phyloP scores from a whole-genome alignment of 345 rosid genomes.

The Rhodomyrtus tomentosa region DNA sequence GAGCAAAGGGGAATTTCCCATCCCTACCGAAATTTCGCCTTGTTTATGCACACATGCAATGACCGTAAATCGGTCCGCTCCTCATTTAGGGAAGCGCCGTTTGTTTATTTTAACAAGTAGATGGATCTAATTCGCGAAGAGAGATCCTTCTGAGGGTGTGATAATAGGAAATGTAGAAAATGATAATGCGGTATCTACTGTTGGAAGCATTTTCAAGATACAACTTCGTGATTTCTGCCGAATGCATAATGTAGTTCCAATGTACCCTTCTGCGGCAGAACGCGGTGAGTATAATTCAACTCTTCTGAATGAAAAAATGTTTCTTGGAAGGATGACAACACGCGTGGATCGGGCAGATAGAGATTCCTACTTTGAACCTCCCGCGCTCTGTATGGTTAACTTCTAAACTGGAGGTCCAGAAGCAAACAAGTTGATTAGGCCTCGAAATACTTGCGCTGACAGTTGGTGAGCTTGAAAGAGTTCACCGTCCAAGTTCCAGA shows the following conservation, averaged over 20 bases:
- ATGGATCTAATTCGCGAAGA: neutral
- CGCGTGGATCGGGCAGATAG: too few relatives aligned
- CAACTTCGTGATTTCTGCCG: neutral
- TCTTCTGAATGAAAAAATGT: neutral
- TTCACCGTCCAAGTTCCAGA: slow-evolving; percentile 97
- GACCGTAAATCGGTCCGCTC: neutral
- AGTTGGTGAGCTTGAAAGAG: slow-evolving; percentile 75
- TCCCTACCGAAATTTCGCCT: neutral
- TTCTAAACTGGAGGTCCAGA: slow-evolving; percentile 78
- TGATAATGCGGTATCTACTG: neutral
- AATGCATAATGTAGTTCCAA: neutral
- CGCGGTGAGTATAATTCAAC: neutral
- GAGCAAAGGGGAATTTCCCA: neutral
- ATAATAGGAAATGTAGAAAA: neutral
- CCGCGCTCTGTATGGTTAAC: too few relatives aligned
- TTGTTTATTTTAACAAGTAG: neutral
- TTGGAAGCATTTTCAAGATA: neutral
- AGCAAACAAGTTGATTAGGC: slow-evolving; percentile 76
- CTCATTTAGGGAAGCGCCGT: neutral
- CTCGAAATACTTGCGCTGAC: slow-evolving; percentile 85
- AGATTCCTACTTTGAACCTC: too few relatives aligned
- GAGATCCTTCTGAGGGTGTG: neutral
- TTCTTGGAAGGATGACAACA: neutral
- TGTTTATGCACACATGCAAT: neutral
- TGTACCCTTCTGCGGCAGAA: neutral